These are phyloP conservation scores for Termitomyces sp. DNA, from an alignment of 1,284 basidiomycete species.

Conservation along the genomic window DNA sequence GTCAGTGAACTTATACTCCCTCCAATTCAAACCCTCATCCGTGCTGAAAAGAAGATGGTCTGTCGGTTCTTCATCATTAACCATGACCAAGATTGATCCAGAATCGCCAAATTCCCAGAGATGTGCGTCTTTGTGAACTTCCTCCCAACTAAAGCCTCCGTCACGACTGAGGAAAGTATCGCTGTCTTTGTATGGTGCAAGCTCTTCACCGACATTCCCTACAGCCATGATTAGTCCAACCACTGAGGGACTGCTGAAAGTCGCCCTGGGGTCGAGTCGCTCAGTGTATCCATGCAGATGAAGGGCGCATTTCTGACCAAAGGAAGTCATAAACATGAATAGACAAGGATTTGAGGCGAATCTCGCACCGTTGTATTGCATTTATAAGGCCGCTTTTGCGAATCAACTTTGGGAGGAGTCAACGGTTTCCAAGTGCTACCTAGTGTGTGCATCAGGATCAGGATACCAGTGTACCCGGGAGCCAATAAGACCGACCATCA, in stretches of 20 bases:
- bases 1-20: constrained; percentile 78
- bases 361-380: constrained; percentile 67
- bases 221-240: constrained; percentile 94
- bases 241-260: constrained; percentile 88
- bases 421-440: constrained; percentile 87
- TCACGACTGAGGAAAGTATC: constrained; percentile 97
- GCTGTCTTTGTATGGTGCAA: constrained; percentile 80
- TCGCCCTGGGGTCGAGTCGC: constrained; percentile 83
- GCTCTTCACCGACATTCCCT: constrained; percentile 89
- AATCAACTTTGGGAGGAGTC: constrained; percentile 72
- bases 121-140: constrained; percentile 97
- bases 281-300: constrained; percentile 97
- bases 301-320: constrained; percentile 70
- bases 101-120: constrained; percentile 98
- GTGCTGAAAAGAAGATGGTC: constrained; percentile 86
- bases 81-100: constrained; percentile 89
- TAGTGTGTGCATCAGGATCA: constrained; percentile 22
- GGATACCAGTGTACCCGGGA: neutral
- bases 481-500: constrained; percentile 59
- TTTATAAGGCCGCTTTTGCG: constrained; percentile 68
- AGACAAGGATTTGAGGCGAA: neutral
- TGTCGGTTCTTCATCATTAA: constrained; percentile 91
- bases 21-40: constrained; percentile 86
- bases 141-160: constrained; percentile 96
- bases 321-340: neutral